A percentile compares a stretch with the other conserved stretches of the same genome.
Conservation (phyloP, 2,329 filamentous ascomycete species). For the Pseudogymnoascus sp. region DNA sequence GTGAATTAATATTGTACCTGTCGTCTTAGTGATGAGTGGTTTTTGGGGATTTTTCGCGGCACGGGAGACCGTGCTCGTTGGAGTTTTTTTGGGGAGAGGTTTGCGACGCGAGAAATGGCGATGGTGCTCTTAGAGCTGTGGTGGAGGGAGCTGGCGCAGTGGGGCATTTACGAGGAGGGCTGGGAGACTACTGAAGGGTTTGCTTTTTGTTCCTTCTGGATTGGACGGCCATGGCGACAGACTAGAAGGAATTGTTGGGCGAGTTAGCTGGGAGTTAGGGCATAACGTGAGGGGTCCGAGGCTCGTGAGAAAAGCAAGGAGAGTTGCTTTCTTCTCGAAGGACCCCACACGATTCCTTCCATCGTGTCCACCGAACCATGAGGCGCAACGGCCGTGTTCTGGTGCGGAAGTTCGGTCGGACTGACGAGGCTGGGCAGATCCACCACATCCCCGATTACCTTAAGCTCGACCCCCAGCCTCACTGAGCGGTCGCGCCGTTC, state of each 20-base stretch:
- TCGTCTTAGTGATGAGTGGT: neutral
- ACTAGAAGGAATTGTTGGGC: neutral
- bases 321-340: neutral
- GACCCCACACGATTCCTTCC: conserved; percentile 7
- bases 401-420: neutral
- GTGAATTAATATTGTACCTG: neutral
- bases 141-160: neutral
- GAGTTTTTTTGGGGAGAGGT: neutral
- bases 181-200: neutral
- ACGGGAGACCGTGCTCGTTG: neutral
- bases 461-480: neutral
- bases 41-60: neutral
- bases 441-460: neutral
- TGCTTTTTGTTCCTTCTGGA: neutral
- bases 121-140: neutral
- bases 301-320: neutral
- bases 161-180: neutral
- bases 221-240: neutral
- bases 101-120: neutral
- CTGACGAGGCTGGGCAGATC: neutral
- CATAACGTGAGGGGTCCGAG: neutral
- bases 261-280: neutral
- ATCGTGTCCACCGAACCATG: conserved; percentile 10
- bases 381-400: conserved; percentile 9
- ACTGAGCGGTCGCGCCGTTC: neutral